A percentile compares a stretch with the other conserved stretches of the same genome.
These are phyloP conservation scores for Kurtzmaniella fragi DNA, from an alignment of 805 yeast species.

Conservation along the genomic window DNA sequence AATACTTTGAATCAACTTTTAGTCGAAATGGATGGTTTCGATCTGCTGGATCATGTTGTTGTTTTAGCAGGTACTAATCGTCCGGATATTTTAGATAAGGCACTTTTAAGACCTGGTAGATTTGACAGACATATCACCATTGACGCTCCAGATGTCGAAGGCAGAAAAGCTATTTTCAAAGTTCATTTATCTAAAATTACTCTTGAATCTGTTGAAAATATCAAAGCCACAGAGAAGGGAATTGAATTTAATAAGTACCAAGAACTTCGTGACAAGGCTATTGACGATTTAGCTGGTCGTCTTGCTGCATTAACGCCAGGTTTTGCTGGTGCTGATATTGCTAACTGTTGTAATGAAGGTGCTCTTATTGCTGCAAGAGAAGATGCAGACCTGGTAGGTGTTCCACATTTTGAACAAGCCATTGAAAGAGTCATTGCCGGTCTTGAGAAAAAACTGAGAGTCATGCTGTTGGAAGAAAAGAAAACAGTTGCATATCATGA, in stretches of 20 bases:
- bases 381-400: conserved; percentile 54
- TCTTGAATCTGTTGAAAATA: conserved; percentile 35
- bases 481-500: conserved; percentile 88
- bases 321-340: conserved; percentile 93
- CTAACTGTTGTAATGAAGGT: conserved; percentile 91
- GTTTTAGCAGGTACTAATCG: conserved; percentile 94
- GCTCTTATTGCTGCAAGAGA: conserved; percentile 88
- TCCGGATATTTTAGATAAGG: conserved; percentile 85
- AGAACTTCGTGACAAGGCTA: conserved; percentile 34
- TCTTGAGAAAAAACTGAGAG: conserved; percentile 78
- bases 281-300: conserved; percentile 70
- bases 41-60: conserved; percentile 82
- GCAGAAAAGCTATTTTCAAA: conserved; percentile 78
- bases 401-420: conserved; percentile 83
- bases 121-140: conserved; percentile 86
- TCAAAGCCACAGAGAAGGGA: conserved; percentile 29
- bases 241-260: conserved; percentile 37
- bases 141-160: conserved; percentile 85
- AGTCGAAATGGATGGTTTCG: conserved; percentile 96
- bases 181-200: conserved; percentile 70
- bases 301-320: conserved; percentile 93
- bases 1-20: conserved; percentile 86
- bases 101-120: conserved; percentile 90
- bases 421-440: conserved; percentile 95
- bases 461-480: conserved; percentile 76